Evolutionary conservation across 306 rosid species (phyloP).

Genomic region (Dryas alaskensis): DNA sequence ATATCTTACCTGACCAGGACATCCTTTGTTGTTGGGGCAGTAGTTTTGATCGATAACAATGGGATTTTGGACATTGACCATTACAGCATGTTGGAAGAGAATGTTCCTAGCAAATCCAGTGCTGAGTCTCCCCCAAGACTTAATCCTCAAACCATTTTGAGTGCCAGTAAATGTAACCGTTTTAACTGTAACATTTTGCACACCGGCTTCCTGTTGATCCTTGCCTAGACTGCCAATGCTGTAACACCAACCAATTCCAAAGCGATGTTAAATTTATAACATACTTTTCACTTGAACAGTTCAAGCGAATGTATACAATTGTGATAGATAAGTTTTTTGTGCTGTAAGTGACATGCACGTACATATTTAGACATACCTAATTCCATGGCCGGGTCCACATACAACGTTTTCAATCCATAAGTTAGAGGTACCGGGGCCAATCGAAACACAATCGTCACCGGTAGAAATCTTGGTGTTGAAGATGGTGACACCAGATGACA

Average conservation of each 20-base stretch:
- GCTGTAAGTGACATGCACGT: no score
- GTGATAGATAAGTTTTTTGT: no score
- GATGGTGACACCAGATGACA: slow-evolving; percentile 21
- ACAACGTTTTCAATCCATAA: slow-evolving; percentile 28
- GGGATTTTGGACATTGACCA: slow-evolving; percentile 52
- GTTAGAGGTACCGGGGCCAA: slow-evolving; percentile 33
- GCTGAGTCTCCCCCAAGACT: slow-evolving; percentile 53
- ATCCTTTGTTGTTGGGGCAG: slow-evolving; percentile 36
- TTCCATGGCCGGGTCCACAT: slow-evolving; percentile 41
- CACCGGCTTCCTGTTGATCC: slow-evolving; percentile 25
- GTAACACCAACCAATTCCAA: background rate
- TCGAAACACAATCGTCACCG: slow-evolving; percentile 33
- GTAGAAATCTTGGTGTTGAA: slow-evolving; percentile 26
- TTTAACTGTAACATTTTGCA: slow-evolving; percentile 28
- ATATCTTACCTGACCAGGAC: slow-evolving; percentile 41
- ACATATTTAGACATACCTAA: slow-evolving; percentile 6
- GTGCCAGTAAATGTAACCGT: slow-evolving; percentile 1
- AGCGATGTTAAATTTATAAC: no score
- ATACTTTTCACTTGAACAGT: no score
- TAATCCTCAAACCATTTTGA: slow-evolving; percentile 22
- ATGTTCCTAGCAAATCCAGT: slow-evolving; percentile 42
- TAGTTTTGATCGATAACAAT: slow-evolving; percentile 52
- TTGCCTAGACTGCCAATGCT: slow-evolving; percentile 41
- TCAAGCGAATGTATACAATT: no score
- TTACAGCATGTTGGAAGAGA: slow-evolving; percentile 34